Conservation (phyloP, 805 yeast genomes). For the Metschnikowia dekortorum region DNA sequence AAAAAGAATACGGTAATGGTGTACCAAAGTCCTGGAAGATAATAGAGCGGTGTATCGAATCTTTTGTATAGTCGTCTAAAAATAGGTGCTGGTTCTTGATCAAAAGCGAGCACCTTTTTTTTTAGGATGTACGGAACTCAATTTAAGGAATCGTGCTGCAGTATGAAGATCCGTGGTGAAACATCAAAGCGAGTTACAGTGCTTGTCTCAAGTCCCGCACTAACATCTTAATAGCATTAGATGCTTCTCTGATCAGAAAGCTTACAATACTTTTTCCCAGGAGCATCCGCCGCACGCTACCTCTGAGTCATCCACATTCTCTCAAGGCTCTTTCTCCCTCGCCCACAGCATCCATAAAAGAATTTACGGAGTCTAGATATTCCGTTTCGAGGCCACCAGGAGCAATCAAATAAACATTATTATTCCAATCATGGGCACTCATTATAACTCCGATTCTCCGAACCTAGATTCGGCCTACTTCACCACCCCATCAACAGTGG, state of each 20-base stretch:
- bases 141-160: slow-evolving; percentile 4
- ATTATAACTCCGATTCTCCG: not conserved
- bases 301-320: not conserved
- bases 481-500: slow-evolving; percentile 2
- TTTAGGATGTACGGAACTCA: slow-evolving; percentile 3
- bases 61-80: not conserved
- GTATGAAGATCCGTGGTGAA: not conserved
- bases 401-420: not conserved
- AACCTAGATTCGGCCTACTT: not conserved
- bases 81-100: not conserved
- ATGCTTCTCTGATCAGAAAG: not conserved
- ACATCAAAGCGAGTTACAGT: not conserved
- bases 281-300: not conserved
- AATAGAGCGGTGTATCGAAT: not conserved
- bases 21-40: not conserved
- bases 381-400: not conserved
- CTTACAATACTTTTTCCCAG: not conserved
- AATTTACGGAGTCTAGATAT: not conserved
- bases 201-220: not conserved
- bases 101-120: slow-evolving; percentile 2
- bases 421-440: not conserved
- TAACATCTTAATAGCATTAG: not conserved
- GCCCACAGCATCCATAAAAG: not conserved
- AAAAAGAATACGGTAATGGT: not conserved
- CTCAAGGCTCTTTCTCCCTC: not conserved